These are phyloP conservation scores for Larix sibirica DNA, from an alignment of 83 land plant species.

Conservation along the genomic window DNA sequence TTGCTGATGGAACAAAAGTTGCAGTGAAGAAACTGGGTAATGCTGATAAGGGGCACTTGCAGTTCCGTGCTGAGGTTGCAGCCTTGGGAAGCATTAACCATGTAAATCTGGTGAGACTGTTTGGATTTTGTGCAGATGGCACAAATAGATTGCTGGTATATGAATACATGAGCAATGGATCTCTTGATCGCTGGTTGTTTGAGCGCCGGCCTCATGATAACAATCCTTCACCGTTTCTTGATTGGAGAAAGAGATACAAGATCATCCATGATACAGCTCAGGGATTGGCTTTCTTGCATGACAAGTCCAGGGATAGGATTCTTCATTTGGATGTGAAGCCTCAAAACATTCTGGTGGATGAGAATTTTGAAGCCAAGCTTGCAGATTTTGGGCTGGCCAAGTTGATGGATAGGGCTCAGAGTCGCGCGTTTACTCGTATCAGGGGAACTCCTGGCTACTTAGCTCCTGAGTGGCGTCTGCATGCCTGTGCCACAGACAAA, in stretches of 20 bases:
- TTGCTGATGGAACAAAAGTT: slow-evolving; percentile 18
- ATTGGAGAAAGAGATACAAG: slow-evolving; percentile 12
- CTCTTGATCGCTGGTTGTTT: slow-evolving; percentile 24
- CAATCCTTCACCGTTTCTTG: background rate
- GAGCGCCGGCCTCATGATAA: background rate
- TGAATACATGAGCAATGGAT: slow-evolving; percentile 14
- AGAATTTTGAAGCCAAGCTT: slow-evolving; percentile 19
- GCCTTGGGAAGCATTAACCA: slow-evolving; percentile 33
- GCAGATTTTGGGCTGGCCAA: slow-evolving; percentile 25
- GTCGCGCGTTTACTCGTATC: slow-evolving; percentile 1
- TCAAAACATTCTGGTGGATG: slow-evolving; percentile 25
- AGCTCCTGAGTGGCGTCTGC: slow-evolving; percentile 20
- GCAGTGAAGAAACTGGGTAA: slow-evolving; percentile 29
- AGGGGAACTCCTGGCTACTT: slow-evolving; percentile 21
- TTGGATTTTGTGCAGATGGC: slow-evolving; percentile 17
- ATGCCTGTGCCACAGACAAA: background rate
- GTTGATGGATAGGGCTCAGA: slow-evolving; percentile 13
- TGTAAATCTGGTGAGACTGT: slow-evolving; percentile 24
- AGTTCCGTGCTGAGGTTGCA: slow-evolving; percentile 35
- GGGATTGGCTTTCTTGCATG: slow-evolving; percentile 22
- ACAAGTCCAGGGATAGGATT: slow-evolving; percentile 14
- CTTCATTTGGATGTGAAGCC: slow-evolving; percentile 28
- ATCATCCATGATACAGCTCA: slow-evolving; percentile 16
- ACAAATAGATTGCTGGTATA: slow-evolving; percentile 19
- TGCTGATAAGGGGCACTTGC: slow-evolving; percentile 17